Base-by-base conservation (phyloP, 2,329 filamentous ascomycete genomes). In the Hortaea werneckii region DNA sequence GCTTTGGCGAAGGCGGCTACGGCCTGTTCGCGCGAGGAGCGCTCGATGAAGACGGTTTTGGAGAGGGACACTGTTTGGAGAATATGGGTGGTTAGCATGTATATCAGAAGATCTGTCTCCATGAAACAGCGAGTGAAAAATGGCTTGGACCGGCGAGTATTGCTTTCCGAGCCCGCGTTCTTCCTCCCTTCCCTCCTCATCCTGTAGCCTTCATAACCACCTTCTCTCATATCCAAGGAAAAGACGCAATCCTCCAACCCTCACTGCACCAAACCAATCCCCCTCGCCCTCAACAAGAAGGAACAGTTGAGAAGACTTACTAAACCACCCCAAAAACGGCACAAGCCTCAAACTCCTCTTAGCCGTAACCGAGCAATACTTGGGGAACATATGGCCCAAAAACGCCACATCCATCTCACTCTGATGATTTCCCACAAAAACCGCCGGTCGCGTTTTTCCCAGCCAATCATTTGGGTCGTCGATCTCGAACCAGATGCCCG, bases 391-490 rank as follows among this genome's bases (percentile, higher is more conserved):
- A 67, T 76, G 73, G 51, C 88, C 92, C 28, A 98, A 77, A 79
- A 95, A 85, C 49, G 95, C 76, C 37, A 98, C 85, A 63, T 98
- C 92, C 55, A 98, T 79, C 70, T 96, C 92, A 12, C 68, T 73
- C 75, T 98, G 92, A 70, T 98, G 92, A 68, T 96, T 96, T 37
- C 85, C 85, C 56, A 98, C 75, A 60, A 98, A 89, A 47, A 98
- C 85, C 47, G 87, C 89, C 1, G 92, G 92, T 43, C 90, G 73
- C 7, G 73, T 81, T 40, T 70, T 69, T 10, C 50, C 47, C 46
- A 58, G 40, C 40, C 47, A 59, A 29, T 58, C 49, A 29, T 53
- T 51, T 45, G 51, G 47, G 49, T 63, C 87, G 39, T 83, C 76
- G 42, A 95, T 68, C 50, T 75, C 67, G 63, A 96, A 95, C 48